phyloP scores from a whole-genome alignment of 805 yeast species.

The Lipomyces mesembrius region DNA sequence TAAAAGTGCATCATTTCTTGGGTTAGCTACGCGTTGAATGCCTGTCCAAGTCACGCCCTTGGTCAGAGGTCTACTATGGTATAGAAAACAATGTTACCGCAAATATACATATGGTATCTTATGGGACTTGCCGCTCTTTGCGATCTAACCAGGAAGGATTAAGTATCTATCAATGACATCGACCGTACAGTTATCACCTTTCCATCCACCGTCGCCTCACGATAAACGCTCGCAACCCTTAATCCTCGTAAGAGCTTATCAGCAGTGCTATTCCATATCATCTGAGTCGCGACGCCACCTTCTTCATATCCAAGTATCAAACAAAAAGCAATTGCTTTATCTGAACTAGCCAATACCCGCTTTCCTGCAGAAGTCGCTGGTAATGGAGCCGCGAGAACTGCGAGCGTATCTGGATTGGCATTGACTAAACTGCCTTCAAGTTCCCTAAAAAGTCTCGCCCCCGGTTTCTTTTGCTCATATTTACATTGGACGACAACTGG shows the following conservation, averaged over 20 bases:
- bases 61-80: too few species aligned
- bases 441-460: constrained; percentile 49
- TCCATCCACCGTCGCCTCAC: neutral
- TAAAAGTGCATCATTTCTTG: neutral
- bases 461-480: constrained; percentile 49
- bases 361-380: constrained; percentile 29
- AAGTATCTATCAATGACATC: neutral
- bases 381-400: constrained; percentile 32
- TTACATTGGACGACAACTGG: constrained; percentile 41
- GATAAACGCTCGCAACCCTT: constrained; percentile 13
- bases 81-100: neutral
- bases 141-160: neutral
- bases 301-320: constrained; percentile 19
- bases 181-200: neutral
- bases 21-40: too few species aligned
- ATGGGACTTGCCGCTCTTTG: neutral
- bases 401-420: constrained; percentile 25
- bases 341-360: constrained; percentile 22
- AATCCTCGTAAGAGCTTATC: constrained; percentile 17
- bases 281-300: constrained; percentile 28
- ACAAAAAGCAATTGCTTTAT: constrained; percentile 29
- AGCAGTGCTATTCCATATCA: constrained; percentile 36
- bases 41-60: too few species aligned
- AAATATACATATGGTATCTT: neutral
- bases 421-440: constrained; percentile 34